Conservation (phyloP, 2,329 filamentous ascomycete species). For the Fusarium verrucosum region DNA sequence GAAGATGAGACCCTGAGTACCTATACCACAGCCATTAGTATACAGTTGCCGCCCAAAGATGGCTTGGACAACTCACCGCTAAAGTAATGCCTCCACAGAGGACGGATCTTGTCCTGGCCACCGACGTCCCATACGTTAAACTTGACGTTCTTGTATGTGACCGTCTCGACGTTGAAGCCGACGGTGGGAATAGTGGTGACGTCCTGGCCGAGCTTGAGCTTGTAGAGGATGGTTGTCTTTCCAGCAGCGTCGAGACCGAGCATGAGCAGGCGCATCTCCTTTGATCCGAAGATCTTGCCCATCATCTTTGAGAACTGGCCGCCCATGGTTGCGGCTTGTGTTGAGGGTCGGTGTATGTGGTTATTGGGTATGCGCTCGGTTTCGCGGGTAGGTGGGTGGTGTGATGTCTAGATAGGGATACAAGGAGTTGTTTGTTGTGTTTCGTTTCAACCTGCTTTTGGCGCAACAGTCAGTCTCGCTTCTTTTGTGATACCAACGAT, state of each 20-base stretch:
- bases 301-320: slow-evolving; percentile 94
- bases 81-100: slow-evolving; percentile 98
- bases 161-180: slow-evolving; percentile 98
- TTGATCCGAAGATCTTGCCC: slow-evolving; percentile 98
- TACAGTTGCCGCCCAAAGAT: neutral
- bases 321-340: slow-evolving; percentile 73
- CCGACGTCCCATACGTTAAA: slow-evolving; percentile 99
- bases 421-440: neutral
- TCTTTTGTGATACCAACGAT: neutral
- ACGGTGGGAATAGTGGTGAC: slow-evolving; percentile 98
- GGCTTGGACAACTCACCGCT: slow-evolving; percentile 63
- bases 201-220: slow-evolving; percentile 97
- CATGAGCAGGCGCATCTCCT: slow-evolving; percentile 99
- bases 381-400: neutral
- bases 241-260: slow-evolving; percentile 96
- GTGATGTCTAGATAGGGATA: slow-evolving; percentile 8
- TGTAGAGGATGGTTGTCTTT: slow-evolving; percentile 99
- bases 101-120: slow-evolving; percentile 98
- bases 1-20: slow-evolving; percentile 97
- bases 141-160: slow-evolving; percentile 99
- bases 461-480: slow-evolving; percentile 15
- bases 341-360: neutral
- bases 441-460: slow-evolving; percentile 17
- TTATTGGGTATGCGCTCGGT: neutral
- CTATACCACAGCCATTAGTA: slow-evolving; percentile 53